Evolutionary conservation across 2,329 filamentous ascomycete species (phyloP), one percentile per base, ranked within the genome.

Genomic region (Diplodia sapinea): DNA sequence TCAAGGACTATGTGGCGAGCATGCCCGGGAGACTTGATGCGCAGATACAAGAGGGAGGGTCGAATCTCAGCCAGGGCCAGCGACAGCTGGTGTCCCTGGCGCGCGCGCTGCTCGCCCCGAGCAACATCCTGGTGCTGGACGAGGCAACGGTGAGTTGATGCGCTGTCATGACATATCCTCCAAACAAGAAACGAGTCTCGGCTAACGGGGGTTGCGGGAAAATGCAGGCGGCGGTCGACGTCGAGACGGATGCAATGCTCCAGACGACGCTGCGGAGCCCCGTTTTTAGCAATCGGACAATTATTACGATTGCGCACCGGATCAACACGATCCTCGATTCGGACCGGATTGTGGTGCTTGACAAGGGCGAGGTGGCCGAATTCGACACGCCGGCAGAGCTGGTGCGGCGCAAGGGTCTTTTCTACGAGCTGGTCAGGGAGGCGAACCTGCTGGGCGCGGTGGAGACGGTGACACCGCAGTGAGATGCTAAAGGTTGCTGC

Each of bases 241-340:
- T 90, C 56, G 87, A 90, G 78, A 90, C 88, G 1, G 87, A 90
- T 77, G 85, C 86, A 54, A 80, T 89, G 80, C 80, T 89, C 67
- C 88, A 90, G 77, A 84, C 85, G 43, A 89, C 88, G 23, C 77
- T 90, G 57, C 84, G 88, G 67, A 88, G 85, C 75, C 85, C 80
- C 73, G 84, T 88, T 78, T 99, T 99, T 82, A 86, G 89, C 70
- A 93, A 97, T 79, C 89, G 93, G 65, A 99, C 95, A 47, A 98
- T 99, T 79, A 96, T 99, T 79, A 99, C 95, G 0, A 97, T 99
- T 74, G 95, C 95, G 31, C 95, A 99, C 82, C 90, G 95, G 66
- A 96, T 99, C 82, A 98, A 98, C 82, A 99, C 95, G 12, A 98
- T 99, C 74, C 86, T 99, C 15, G 88, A 90, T 74, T 88, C 86